Evolutionary conservation across 2,329 filamentous ascomycete genomes (phyloP), one percentile per base, ranked within the genome.

Genomic region (Parafenestella ontariensis): DNA sequence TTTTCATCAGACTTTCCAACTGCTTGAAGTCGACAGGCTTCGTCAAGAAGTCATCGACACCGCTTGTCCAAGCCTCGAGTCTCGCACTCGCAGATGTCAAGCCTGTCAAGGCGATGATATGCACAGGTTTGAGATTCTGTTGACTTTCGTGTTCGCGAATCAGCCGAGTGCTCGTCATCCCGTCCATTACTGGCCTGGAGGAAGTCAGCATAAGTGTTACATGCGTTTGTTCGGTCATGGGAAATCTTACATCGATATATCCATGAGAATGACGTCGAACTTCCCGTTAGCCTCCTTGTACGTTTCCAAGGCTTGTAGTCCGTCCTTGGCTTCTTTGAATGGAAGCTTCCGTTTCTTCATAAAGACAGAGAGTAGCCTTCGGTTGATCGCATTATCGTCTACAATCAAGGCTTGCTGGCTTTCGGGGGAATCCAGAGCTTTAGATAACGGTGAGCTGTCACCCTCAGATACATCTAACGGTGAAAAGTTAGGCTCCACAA

Each of bases 311-410:
- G 68, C 70, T 55, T 66, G 49, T 2, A 64, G 58, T 2, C 70
- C 70, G 43, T 72, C 68, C 26, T 59, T 59, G 5, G 68, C 67
- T 54, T 66, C 61, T 10, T 49, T 33, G 52, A 58, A 69, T 2
- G 43, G n/a, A 2, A 65, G 44, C 7, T 58, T 58, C 21, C 53
- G 50, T 34, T 64, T 68, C 20, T 64, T 69, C 51, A 69, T 47
- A 49, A 69, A 71, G 1, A 64, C 59, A 13, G 53, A 56, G 15
- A 72, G 59, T 26, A 72, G 59, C 56, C 66, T 20, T 7, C 73
- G 56, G 29, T 77, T 77, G 24, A 77, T 65, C 1, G 62, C 39
- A 42, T 77, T 77, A 45, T 76, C 74, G 46, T 77, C 74, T 0
- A 73, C 70, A 1, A 76, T 64, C 1, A 76, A 63, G 7, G 73